Conservation (phyloP, 805 yeast genomes). For the Ogataea naganishii region DNA sequence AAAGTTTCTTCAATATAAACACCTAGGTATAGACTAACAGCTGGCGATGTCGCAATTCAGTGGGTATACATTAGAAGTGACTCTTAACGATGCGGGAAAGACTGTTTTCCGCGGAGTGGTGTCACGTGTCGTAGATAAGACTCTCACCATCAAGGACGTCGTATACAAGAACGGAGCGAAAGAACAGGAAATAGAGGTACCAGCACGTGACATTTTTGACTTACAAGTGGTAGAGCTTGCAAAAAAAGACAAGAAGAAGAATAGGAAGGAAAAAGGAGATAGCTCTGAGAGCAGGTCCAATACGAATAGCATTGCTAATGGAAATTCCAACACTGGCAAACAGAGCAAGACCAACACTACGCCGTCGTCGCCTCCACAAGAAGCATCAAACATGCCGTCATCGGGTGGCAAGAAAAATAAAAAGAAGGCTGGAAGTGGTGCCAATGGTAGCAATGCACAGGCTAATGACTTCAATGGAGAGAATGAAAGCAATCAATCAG, state of each 20-base stretch:
- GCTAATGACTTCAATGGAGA: neutral
- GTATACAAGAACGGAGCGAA: conserved; percentile 9
- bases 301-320: conserved; percentile 5
- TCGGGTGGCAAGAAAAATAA: conserved; percentile 5
- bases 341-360: neutral
- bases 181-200: conserved; percentile 8
- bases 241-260: conserved; percentile 8
- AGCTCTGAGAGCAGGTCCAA: conserved; percentile 5
- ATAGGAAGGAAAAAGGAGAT: conserved; percentile 3
- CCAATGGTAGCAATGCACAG: conserved; percentile 5
- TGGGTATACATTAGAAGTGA: conserved; percentile 37
- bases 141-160: conserved; percentile 30
- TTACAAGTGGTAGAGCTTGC: conserved; percentile 44
- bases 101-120: conserved; percentile 31
- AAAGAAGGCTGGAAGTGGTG: conserved; percentile 6
- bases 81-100: conserved; percentile 31
- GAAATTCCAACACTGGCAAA: conserved; percentile 7
- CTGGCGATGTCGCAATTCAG: conserved; percentile 32
- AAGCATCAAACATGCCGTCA: conserved; percentile 2
- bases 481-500: no score
- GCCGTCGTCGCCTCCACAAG: neutral
- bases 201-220: conserved; percentile 39
- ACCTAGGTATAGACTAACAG: no score
- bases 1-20: no score
- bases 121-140: conserved; percentile 31